These are phyloP conservation scores for Nicotiana tomentosiformis DNA, from an alignment of 257 asterid species.

Conservation along the genomic window DNA sequence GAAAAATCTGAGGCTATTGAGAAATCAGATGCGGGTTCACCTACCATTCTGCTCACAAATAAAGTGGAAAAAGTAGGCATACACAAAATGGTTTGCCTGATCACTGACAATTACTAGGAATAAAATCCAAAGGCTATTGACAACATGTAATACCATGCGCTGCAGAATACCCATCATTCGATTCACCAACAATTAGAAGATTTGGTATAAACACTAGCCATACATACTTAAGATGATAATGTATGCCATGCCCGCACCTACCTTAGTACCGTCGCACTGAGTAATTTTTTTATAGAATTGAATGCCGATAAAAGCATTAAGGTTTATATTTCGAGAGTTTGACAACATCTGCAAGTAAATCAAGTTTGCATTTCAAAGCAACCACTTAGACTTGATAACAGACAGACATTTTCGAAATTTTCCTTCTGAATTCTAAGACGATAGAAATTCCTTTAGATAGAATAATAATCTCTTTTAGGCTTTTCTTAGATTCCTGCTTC, in stretches of 20 bases:
- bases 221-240: not conserved
- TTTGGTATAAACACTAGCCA: not conserved
- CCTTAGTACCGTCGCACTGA: not conserved
- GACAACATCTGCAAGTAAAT: not conserved
- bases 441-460: not conserved
- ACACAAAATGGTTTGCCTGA: not conserved
- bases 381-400: not conserved
- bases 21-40: not conserved
- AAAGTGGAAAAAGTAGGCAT: not conserved
- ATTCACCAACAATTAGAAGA: not conserved
- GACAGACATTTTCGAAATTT: not conserved
- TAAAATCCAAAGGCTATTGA: not conserved
- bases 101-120: not conserved
- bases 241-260: not conserved
- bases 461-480: not conserved
- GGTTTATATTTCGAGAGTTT: not conserved
- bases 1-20: not conserved
- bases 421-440: not conserved
- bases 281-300: not conserved
- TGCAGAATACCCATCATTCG: not conserved
- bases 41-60: not conserved
- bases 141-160: not conserved
- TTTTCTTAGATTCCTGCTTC: not conserved
- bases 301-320: not conserved
- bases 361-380: not conserved